Percentiles rank a stretch among this genome's conserved stretches.
Conservation (phyloP, 805 yeast genomes). For the Cyberlindnera lachancei region DNA sequence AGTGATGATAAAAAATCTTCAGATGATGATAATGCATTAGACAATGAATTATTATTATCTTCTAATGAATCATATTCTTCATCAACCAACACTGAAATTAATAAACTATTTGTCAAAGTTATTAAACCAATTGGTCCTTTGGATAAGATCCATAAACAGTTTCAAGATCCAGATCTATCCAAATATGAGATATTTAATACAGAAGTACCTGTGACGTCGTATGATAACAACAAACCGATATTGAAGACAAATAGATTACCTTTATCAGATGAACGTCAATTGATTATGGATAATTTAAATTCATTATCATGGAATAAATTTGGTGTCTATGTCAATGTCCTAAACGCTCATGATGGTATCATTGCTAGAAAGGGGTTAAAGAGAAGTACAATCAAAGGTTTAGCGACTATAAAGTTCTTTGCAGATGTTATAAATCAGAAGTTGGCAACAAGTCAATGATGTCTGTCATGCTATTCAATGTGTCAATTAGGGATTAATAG, state of each 20-base stretch:
- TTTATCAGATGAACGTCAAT: slow-evolving; percentile 29
- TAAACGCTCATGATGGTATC: slow-evolving; percentile 84
- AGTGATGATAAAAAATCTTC: not conserved
- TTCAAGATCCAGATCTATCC: slow-evolving; percentile 7
- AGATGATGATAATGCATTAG: no score
- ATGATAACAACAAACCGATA: no score
- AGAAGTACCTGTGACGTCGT: no score
- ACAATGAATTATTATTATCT: no score
- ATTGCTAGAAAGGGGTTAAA: slow-evolving; percentile 66
- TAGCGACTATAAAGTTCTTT: slow-evolving; percentile 47
- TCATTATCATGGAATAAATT: slow-evolving; percentile 67
- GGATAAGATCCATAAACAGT: not conserved
- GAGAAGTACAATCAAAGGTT: slow-evolving; percentile 40
- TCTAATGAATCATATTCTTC: no score
- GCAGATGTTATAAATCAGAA: slow-evolving; percentile 20
- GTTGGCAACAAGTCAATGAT: no score
- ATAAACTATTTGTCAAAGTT: no score
- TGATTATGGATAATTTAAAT: slow-evolving; percentile 50
- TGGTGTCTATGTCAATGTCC: slow-evolving; percentile 60
- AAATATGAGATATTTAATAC: slow-evolving; percentile 16
- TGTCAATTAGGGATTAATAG: no score
- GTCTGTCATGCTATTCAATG: no score
- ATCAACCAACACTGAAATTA: no score
- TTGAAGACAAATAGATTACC: slow-evolving; percentile 22
- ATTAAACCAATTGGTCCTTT: not conserved